Percentiles rank a stretch among this genome's conserved stretches.
Conservation (phyloP, 2,329 filamentous ascomycete genomes). For the Hypoxylon sp. region DNA sequence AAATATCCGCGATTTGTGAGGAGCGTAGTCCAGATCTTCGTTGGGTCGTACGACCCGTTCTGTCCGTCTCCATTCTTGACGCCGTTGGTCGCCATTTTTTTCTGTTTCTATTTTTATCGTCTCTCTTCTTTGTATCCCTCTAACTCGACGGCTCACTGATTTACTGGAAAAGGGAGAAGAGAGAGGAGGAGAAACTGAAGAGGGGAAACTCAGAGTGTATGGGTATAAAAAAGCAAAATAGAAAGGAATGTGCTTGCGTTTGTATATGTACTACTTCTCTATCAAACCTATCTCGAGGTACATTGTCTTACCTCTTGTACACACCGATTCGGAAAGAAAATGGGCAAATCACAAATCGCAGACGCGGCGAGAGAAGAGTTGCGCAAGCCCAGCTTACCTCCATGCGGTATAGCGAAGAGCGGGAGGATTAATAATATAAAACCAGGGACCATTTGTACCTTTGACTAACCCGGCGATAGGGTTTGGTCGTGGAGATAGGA, state of each 20-base stretch:
- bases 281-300: conserved; percentile 7
- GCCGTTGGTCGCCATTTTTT: conserved; percentile 29
- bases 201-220: background rate
- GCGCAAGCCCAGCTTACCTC: conserved; percentile 17
- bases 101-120: background rate
- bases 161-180: background rate
- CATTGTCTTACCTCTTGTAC: conserved; percentile 21
- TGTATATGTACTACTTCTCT: conserved; percentile 11
- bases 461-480: conserved; percentile 5
- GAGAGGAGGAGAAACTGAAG: background rate
- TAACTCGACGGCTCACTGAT: background rate
- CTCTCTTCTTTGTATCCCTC: background rate
- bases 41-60: conserved; percentile 47
- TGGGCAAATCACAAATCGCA: conserved; percentile 5
- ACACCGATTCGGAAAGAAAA: conserved; percentile 27
- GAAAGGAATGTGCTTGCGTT: conserved; percentile 3
- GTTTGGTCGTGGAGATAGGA: conserved; percentile 5
- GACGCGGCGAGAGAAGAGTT: background rate
- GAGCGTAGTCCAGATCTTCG: conserved; percentile 53
- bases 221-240: background rate
- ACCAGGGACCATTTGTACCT: background rate
- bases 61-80: conserved; percentile 19
- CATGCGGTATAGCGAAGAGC: conserved; percentile 25
- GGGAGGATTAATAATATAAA: conserved; percentile 34
- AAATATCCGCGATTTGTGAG: conserved; percentile 53